Conservation (phyloP, 2,329 filamentous ascomycete species). For the Zelopaecilomyces penicillatus region DNA sequence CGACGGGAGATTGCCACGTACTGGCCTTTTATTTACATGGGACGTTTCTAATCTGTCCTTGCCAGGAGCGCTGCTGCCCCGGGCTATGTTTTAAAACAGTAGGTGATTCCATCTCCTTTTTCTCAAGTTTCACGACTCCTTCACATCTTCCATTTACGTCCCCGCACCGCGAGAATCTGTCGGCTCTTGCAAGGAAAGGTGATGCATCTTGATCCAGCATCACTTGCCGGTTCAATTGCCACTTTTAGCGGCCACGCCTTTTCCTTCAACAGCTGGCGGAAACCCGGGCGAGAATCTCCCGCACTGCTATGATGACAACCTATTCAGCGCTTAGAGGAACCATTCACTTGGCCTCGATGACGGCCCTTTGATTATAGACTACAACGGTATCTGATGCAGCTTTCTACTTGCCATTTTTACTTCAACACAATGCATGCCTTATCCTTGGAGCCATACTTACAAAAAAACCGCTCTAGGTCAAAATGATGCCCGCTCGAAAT, state of each 20-base stretch:
- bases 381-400: slow-evolving; percentile 90
- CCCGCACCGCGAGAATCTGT: slow-evolving; percentile 5
- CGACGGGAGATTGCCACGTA: too few relatives aligned
- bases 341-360: slow-evolving; percentile 54
- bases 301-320: slow-evolving; percentile 52
- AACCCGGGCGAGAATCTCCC: background rate
- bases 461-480: slow-evolving; percentile 24
- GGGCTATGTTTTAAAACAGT: slow-evolving; percentile 24
- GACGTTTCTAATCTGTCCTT: background rate
- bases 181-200: too few relatives aligned
- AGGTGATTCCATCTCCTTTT: slow-evolving; percentile 11
- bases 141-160: background rate
- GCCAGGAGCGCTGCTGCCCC: slow-evolving; percentile 11
- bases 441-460: slow-evolving; percentile 4
- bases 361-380: slow-evolving; percentile 67
- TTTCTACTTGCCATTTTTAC: slow-evolving; percentile 2
- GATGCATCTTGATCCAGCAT: too few relatives aligned
- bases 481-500: slow-evolving; percentile 38
- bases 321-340: slow-evolving; percentile 49
- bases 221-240: background rate
- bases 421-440: background rate
- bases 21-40: too few relatives aligned
- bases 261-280: background rate
- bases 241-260: background rate
- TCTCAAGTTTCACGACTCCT: background rate